Conservation (phyloP, 305 asterid species). For the Coffea humblotiana region DNA sequence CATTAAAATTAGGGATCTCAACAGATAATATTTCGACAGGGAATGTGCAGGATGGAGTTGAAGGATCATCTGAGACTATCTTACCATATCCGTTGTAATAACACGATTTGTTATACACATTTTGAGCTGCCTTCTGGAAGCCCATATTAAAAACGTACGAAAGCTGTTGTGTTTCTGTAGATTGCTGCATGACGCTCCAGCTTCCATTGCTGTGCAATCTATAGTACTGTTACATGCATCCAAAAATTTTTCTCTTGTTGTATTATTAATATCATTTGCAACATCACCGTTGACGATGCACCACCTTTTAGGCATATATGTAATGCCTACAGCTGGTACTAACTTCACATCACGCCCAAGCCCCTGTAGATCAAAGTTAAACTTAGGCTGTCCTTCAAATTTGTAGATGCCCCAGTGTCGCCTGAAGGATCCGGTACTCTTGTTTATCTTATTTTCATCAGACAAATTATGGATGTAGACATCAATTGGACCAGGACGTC, state of each 20-base stretch:
- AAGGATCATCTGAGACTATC: slow-evolving; percentile 29
- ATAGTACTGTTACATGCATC: slow-evolving; percentile 17
- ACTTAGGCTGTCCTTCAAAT: slow-evolving; percentile 44
- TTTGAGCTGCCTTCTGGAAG: slow-evolving; percentile 29
- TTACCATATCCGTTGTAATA: slow-evolving; percentile 25
- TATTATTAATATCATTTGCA: too few relatives aligned
- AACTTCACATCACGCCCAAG: slow-evolving; percentile 31
- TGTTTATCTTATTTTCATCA: slow-evolving; percentile 30
- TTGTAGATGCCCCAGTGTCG: slow-evolving; percentile 56
- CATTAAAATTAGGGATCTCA: slow-evolving; percentile 3
- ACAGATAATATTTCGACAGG: slow-evolving; percentile 39
- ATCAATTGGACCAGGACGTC: slow-evolving; percentile 40
- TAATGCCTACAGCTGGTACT: slow-evolving; percentile 36
- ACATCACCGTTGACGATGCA: slow-evolving; percentile 31
- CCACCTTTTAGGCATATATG: slow-evolving; percentile 50
- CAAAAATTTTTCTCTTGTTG: too few relatives aligned
- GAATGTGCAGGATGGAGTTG: slow-evolving; percentile 29
- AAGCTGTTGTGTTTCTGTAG: slow-evolving; percentile 17
- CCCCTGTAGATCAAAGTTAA: slow-evolving; percentile 41
- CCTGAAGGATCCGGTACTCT: slow-evolving; percentile 11
- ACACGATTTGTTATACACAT: slow-evolving; percentile 8
- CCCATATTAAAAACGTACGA: slow-evolving; percentile 40
- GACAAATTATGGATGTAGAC: slow-evolving; percentile 25
- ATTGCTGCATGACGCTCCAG: slow-evolving; percentile 39
- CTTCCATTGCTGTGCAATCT: slow-evolving; percentile 33